Evolutionary conservation across 2,329 filamentous ascomycete species (phyloP).

Genomic region (Xylogone sp.): DNA sequence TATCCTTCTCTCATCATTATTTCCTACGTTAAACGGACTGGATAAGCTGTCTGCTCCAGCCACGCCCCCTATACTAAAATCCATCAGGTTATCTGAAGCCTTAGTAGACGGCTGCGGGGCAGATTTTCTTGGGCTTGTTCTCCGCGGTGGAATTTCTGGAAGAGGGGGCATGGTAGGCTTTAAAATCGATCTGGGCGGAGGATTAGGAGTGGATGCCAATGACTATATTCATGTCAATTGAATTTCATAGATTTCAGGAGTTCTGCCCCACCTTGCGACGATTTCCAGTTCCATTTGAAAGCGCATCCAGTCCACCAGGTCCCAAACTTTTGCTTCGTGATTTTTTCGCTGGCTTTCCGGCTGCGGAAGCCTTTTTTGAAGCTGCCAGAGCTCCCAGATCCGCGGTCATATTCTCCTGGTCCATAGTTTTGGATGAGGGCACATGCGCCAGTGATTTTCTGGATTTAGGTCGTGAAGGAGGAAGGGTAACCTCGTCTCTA

Average conservation of each 20-base stretch:
- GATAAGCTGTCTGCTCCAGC: constrained; percentile 35
- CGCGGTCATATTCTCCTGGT: constrained; percentile 76
- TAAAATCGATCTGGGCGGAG: constrained; percentile 67
- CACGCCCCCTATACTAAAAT: constrained; percentile 21
- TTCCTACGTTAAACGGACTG: constrained; percentile 42
- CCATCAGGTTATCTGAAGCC: constrained; percentile 20
- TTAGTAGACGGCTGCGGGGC: constrained; percentile 15
- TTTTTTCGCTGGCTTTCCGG: constrained; percentile 46
- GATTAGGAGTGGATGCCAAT: constrained; percentile 28
- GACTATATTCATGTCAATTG: constrained; percentile 20
- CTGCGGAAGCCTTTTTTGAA: constrained; percentile 19
- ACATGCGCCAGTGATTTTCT: constrained; percentile 71
- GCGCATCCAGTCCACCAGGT: constrained; percentile 80
- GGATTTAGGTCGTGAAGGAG: constrained; percentile 47
- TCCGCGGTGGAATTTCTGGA: constrained; percentile 58
- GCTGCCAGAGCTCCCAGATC: constrained; percentile 49
- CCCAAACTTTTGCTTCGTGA: constrained; percentile 94
- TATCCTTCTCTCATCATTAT: constrained; percentile 48
- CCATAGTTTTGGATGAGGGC: constrained; percentile 45
- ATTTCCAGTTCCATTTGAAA: constrained; percentile 73
- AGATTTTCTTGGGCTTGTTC: constrained; percentile 17
- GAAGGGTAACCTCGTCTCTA: constrained; percentile 45
- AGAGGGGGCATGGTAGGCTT: constrained; percentile 71
- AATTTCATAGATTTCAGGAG: constrained; percentile 25
- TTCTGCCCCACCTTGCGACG: constrained; percentile 65